A percentile compares a stretch with the other conserved stretches of the same genome.
Evolutionary conservation across 2,329 filamentous ascomycete species (phyloP).

Genomic region (Tolypocladium ovalisporum): DNA sequence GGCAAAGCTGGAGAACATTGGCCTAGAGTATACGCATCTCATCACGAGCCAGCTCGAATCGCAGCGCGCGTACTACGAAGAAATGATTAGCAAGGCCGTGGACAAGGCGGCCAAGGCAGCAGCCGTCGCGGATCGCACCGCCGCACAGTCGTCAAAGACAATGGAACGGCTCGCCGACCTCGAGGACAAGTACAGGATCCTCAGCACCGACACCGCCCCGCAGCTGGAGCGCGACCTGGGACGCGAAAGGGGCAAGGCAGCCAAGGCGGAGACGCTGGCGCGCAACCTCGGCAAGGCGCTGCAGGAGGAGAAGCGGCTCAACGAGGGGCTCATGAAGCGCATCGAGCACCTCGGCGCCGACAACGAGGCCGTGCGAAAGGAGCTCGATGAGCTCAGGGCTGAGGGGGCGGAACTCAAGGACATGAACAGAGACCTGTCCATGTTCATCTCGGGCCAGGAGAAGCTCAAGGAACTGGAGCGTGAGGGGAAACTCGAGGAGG

Average conservation of each 20-base stretch:
- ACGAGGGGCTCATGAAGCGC: slow-evolving; percentile 68
- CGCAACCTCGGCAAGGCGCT: slow-evolving; percentile 64
- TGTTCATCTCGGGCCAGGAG: slow-evolving; percentile 78
- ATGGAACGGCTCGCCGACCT: slow-evolving; percentile 40
- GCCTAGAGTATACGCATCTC: slow-evolving; percentile 88
- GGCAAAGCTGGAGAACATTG: slow-evolving; percentile 63
- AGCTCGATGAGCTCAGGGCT: slow-evolving; percentile 43
- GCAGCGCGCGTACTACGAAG: slow-evolving; percentile 89
- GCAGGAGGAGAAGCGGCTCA: slow-evolving; percentile 79
- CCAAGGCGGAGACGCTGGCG: slow-evolving; percentile 65
- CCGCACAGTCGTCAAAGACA: slow-evolving; percentile 35
- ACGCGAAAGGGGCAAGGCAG: slow-evolving; percentile 56
- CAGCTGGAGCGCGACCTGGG: slow-evolving; percentile 62
- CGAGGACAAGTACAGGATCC: slow-evolving; percentile 30
- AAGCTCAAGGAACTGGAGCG: slow-evolving; percentile 64
- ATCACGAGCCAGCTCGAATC: slow-evolving; percentile 87
- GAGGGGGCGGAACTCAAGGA: slow-evolving; percentile 69
- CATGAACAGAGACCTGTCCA: slow-evolving; percentile 75
- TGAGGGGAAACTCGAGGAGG: slow-evolving; percentile 46
- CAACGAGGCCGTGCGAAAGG: slow-evolving; percentile 42
- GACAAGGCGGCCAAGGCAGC: slow-evolving; percentile 77
- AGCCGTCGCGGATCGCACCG: slow-evolving; percentile 53
- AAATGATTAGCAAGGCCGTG: slow-evolving; percentile 76
- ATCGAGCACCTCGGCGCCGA: slow-evolving; percentile 64
- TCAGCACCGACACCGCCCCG: slow-evolving; percentile 48